Evolutionary conservation across 2,329 filamentous ascomycete species (phyloP), one percentile per base, ranked within the genome.

Genomic region (Beauveria sp.): DNA sequence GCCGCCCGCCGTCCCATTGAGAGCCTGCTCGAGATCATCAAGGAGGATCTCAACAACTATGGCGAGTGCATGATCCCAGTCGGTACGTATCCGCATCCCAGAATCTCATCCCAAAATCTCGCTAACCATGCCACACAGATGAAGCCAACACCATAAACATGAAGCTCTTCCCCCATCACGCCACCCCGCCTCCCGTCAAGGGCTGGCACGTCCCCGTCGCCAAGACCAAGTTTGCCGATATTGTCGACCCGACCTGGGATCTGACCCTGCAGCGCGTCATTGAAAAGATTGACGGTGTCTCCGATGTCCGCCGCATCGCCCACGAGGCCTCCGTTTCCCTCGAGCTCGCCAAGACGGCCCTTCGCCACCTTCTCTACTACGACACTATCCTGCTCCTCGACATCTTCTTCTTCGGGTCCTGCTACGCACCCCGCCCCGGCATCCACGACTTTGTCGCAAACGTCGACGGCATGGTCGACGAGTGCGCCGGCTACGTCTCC

Each of bases 11-110:
- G 90, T 73, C 78, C 84, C 3, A 96, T 96, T 70, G 90, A 93
- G 77, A 91, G 89, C 66, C 76, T 99, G 66, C 81, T 98, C 67
- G 92, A 89, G 74, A 88, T 89, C 64, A 81, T 89, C 62, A 87
- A 87, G 70, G 86, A 97, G 75, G 93, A 99, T 72, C 72, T 99
- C 67, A 97, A 98, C 71, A 96, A 96, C 69, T 99, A 97, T 70
- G 93, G 91, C 70, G 95, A 99, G 77, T 96, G 93, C 80, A 96
- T 96, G 93, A 96, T 97, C 69, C 93, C 93, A 0, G 93, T 97
- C 65, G 90, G 90, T 93, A 77, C 65, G 84, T 78, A 57, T 30
- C 22, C 24, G 40, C 38, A 14, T 26, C 5, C 28, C 46, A 43
- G 40, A 46, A 42, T 12, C 22, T 7, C 7, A 0, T 28, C 20